A percentile compares a stretch with the other conserved stretches of the same genome.
Conservation (phyloP, 129 eudicot species). For the Flaveria robusta region DNA sequence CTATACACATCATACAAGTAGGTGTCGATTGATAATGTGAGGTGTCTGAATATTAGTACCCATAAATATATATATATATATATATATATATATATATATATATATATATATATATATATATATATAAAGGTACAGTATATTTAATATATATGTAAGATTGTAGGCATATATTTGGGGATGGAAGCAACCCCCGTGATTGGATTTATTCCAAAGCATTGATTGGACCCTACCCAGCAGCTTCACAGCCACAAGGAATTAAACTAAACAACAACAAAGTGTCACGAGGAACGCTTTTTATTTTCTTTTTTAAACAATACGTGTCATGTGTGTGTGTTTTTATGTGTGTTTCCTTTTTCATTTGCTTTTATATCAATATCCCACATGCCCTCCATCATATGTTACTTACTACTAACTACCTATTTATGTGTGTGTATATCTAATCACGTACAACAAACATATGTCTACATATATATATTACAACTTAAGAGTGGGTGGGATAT, state of each 20-base stretch:
- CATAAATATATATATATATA: no score
- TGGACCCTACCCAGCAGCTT: neutral
- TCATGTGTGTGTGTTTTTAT: neutral
- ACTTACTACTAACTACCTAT: slow-evolving; percentile 6
- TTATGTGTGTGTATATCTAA: neutral
- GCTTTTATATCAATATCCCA: slow-evolving; percentile 26
- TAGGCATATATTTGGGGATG: no score
- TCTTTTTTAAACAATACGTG: neutral
- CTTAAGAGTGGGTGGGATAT: no score
- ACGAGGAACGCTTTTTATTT: slow-evolving; percentile 27
- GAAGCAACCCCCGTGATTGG: slow-evolving; percentile 1
- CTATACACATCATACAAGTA: no score
- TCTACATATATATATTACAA: neutral
- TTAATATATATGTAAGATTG: no score
- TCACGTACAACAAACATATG: neutral
- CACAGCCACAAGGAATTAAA: slow-evolving; percentile 36
- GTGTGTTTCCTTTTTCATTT: neutral
- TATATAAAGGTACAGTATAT: no score
- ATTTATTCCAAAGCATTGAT: neutral
- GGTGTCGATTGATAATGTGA: no score
- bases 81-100: no score
- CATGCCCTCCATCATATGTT: slow-evolving; percentile 22
- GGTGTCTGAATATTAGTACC: no score
- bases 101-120: no score
- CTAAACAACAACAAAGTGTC: slow-evolving; percentile 44